phyloP scores from a whole-genome alignment of 169 alveolate species.

The Plasmodium gonderi region DNA sequence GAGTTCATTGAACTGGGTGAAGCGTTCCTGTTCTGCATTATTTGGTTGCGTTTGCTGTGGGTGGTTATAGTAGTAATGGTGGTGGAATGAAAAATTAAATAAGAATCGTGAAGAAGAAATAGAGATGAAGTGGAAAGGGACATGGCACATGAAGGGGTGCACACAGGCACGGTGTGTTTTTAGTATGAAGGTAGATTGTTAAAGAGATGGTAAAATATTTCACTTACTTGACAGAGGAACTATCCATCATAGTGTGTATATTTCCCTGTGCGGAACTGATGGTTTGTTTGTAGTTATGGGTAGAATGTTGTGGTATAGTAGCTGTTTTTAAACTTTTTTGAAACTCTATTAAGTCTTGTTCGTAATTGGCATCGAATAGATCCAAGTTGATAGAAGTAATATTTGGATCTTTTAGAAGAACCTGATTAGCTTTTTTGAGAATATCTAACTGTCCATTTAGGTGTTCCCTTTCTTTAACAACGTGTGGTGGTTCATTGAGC shows the following conservation, averaged over 20 bases:
- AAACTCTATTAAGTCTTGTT: conserved; percentile 53
- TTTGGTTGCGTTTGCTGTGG: conserved; percentile 26
- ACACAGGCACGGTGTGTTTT: no score
- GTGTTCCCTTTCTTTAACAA: conserved; percentile 85
- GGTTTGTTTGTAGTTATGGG: conserved; percentile 9
- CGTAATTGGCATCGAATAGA: conserved; percentile 63
- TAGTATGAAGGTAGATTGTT: no score
- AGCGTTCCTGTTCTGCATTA: conserved; percentile 18
- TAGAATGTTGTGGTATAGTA: neutral
- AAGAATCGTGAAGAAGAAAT: neutral
- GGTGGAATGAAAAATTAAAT: neutral
- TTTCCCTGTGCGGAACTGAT: neutral
- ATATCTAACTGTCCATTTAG: conserved; percentile 82
- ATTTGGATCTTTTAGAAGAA: conserved; percentile 84
- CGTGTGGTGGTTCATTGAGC: conserved; percentile 88
- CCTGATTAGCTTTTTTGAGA: conserved; percentile 85
- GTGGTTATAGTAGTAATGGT: neutral
- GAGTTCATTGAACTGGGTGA: conserved; percentile 29
- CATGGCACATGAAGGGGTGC: neutral
- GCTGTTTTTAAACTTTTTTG: conserved; percentile 26
- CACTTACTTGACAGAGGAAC: neutral
- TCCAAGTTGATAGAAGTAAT: conserved; percentile 75
- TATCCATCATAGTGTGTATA: neutral
- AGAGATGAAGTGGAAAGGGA: neutral
- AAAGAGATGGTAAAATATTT: no score